phyloP scores from a whole-genome alignment of 2,329 filamentous ascomycete species.

The Trichoderma sp. region DNA sequence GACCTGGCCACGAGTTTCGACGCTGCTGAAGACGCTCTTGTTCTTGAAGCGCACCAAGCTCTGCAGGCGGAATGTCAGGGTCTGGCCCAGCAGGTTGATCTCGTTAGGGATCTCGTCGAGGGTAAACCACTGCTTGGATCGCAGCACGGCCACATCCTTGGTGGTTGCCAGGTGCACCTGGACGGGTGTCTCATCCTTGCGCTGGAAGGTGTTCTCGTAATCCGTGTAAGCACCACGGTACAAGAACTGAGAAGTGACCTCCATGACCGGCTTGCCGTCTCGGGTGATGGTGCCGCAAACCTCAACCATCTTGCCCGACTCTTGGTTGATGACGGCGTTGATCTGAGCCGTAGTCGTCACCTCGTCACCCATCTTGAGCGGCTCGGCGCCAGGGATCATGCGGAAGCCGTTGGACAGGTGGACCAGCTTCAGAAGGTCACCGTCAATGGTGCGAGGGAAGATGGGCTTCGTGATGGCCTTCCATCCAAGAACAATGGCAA shows the following conservation, averaged over 20 bases:
- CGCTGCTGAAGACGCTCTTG: constrained; percentile 83
- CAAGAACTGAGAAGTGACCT: constrained; percentile 96
- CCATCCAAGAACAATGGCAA: constrained; percentile 96
- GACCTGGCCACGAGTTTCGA: constrained; percentile 90
- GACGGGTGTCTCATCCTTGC: constrained; percentile 93
- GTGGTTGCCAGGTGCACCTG: constrained; percentile 82
- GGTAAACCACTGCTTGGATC: constrained; percentile 97
- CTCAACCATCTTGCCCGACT: constrained; percentile 98
- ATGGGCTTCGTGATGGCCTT: constrained; percentile 99
- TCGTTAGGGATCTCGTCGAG: constrained; percentile 68
- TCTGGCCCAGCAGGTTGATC: constrained; percentile 86
- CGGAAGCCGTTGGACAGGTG: constrained; percentile 97
- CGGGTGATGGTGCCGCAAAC: constrained; percentile 96
- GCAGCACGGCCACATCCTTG: constrained; percentile 90
- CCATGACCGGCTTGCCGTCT: constrained; percentile 84
- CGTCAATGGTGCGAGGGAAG: constrained; percentile 94
- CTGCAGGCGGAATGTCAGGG: constrained; percentile 91
- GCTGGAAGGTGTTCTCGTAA: constrained; percentile 97
- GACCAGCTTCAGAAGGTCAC: constrained; percentile 91
- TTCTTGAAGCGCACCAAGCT: constrained; percentile 94
- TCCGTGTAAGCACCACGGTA: constrained; percentile 92
- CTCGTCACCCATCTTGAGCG: constrained; percentile 91
- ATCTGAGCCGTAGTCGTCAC: constrained; percentile 91
- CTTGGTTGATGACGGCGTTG: constrained; percentile 97
- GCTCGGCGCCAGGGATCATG: constrained; percentile 94